phyloP scores from a whole-genome alignment of 2,329 filamentous ascomycete genomes.

The Beauveria rudraprayagi region DNA sequence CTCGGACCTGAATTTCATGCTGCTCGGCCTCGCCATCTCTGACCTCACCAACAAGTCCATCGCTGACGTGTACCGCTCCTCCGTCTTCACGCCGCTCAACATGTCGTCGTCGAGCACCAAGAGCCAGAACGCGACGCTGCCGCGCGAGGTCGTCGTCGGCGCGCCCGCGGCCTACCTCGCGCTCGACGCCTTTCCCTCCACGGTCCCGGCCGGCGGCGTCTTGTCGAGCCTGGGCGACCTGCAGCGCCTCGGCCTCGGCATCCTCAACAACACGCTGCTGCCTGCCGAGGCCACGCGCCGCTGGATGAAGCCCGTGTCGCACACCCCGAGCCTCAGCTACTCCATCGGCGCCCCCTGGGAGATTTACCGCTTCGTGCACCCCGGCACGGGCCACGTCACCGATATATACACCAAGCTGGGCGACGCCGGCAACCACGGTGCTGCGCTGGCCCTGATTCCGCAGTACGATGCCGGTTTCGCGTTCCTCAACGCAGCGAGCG shows the following conservation, averaged over 20 bases:
- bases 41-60: not conserved
- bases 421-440: constrained; percentile 21
- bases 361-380: constrained; percentile 27
- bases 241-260: not conserved
- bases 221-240: constrained; percentile 3
- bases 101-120: constrained; percentile 6
- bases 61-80: not conserved
- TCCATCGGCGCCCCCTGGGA: constrained; percentile 33
- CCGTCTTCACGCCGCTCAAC: constrained; percentile 3
- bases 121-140: not conserved
- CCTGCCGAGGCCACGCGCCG: constrained; percentile 8
- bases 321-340: constrained; percentile 30
- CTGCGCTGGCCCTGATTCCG: constrained; percentile 31
- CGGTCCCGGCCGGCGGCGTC: not conserved
- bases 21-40: constrained; percentile 1
- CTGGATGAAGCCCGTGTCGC: constrained; percentile 33
- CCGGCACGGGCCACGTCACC: constrained; percentile 33
- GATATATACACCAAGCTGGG: constrained; percentile 17
- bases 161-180: not conserved
- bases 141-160: not conserved
- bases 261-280: constrained; percentile 6
- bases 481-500: constrained; percentile 27
- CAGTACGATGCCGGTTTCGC: constrained; percentile 35
- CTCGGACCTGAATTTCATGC: constrained; percentile 6
- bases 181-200: not conserved